Conservation (phyloP, 805 yeast species). For the Teunomyces tritomae region DNA sequence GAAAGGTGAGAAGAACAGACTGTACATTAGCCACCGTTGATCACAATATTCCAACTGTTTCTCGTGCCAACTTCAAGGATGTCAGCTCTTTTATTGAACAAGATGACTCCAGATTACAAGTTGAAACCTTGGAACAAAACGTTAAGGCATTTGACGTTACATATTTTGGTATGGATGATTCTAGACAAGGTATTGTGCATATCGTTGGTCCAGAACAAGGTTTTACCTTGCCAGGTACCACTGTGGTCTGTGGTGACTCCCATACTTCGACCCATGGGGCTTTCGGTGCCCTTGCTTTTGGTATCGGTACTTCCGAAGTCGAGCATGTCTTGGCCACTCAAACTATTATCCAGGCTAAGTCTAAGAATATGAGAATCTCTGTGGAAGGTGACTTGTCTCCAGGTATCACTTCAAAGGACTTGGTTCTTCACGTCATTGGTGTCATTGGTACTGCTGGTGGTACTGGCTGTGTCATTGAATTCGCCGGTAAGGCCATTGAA, state of each 20-base stretch:
- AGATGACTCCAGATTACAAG: constrained; percentile 90
- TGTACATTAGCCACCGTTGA: constrained; percentile 95
- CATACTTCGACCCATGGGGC: constrained; percentile 99
- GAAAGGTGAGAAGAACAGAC: constrained; percentile 86
- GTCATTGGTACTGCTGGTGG: constrained; percentile 99
- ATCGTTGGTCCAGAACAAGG: constrained; percentile 99
- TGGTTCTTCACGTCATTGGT: constrained; percentile 91
- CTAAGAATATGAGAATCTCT: constrained; percentile 90
- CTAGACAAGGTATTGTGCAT: constrained; percentile 97
- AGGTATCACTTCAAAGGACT: constrained; percentile 95
- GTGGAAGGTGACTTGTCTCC: constrained; percentile 81
- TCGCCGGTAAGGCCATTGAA: constrained; percentile 93
- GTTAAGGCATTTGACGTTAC: constrained; percentile 88
- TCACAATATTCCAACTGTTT: constrained; percentile 93
- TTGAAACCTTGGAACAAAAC: constrained; percentile 86
- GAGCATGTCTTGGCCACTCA: constrained; percentile 99
- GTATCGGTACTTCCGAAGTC: constrained; percentile 98
- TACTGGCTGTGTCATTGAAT: constrained; percentile 95
- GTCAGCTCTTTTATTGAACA: constrained; percentile 81
- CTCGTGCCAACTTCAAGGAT: constrained; percentile 74
- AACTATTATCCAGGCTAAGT: constrained; percentile 89
- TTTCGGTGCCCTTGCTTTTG: constrained; percentile 95
- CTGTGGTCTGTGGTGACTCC: constrained; percentile 98
- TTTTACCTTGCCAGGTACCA: constrained; percentile 96
- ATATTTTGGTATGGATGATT: constrained; percentile 91